phyloP scores from a whole-genome alignment of 345 rosid genomes.

The Erucastrum elatum region DNA sequence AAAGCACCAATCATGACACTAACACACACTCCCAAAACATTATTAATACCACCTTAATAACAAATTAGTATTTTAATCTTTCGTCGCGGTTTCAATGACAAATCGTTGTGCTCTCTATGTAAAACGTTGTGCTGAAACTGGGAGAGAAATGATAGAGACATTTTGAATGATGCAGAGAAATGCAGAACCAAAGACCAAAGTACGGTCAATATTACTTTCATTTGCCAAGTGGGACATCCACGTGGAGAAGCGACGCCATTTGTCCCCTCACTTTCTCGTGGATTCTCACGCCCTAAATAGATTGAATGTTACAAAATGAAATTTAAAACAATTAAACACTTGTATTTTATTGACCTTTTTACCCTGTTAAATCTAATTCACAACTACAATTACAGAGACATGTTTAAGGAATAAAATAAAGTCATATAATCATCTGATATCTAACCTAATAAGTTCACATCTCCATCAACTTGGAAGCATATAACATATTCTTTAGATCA shows the following conservation, averaged over 20 bases:
- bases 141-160: background rate
- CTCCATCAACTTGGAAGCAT: background rate
- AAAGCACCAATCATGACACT: background rate
- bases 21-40: background rate
- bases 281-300: conserved; percentile 29
- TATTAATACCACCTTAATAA: background rate
- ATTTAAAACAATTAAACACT: background rate
- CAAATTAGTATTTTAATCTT: background rate
- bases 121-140: conserved; percentile 25
- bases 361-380: conserved; percentile 2
- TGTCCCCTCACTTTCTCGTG: conserved; percentile 16
- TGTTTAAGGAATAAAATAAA: background rate
- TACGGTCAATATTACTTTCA: background rate
- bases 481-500: background rate
- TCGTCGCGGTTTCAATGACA: background rate
- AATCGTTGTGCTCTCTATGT: conserved; percentile 9
- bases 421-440: background rate
- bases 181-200: background rate
- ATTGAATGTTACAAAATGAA: background rate
- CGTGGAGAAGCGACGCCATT: conserved; percentile 30
- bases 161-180: background rate
- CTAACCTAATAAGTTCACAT: background rate
- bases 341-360: conserved; percentile 14
- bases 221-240: conserved; percentile 40
- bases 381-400: background rate